Conservation (phyloP, 257 asterid genomes). For the Solanum habrochaites region DNA sequence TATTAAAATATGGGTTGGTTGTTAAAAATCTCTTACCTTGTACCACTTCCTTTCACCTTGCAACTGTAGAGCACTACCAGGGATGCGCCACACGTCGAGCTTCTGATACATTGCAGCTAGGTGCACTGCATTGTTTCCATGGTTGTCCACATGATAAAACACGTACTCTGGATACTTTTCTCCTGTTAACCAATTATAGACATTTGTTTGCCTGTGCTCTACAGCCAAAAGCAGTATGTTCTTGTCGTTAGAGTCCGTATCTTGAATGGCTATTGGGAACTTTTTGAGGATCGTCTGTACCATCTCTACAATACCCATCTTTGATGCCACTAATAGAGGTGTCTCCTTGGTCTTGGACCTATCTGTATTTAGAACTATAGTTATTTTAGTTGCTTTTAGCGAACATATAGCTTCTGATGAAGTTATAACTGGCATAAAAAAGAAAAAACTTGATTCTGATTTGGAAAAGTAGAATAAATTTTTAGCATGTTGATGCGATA, state of each 20-base stretch:
- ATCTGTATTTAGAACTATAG: background rate
- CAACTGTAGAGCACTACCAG: constrained; percentile 58
- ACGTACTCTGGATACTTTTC: constrained; percentile 18
- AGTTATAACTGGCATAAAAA: background rate
- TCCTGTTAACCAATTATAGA: constrained; percentile 12
- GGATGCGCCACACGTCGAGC: constrained; percentile 38
- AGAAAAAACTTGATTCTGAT: background rate
- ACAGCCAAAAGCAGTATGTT: constrained; percentile 41
- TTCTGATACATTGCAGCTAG: constrained; percentile 34
- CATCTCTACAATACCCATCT: constrained; percentile 45
- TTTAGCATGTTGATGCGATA: background rate
- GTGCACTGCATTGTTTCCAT: constrained; percentile 39
- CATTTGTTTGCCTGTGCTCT: constrained; percentile 32
- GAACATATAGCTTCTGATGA: background rate
- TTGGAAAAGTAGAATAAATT: background rate
- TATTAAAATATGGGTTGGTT: background rate
- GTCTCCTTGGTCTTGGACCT: constrained; percentile 12
- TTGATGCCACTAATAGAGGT: constrained; percentile 41
- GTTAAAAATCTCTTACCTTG: constrained; percentile 21
- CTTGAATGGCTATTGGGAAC: constrained; percentile 41
- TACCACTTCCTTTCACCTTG: constrained; percentile 54
- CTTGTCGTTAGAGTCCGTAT: constrained; percentile 30
- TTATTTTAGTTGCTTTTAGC: background rate
- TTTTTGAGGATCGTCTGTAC: constrained; percentile 24
- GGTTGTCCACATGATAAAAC: constrained; percentile 29